A percentile compares a stretch with the other conserved stretches of the same genome.
These are phyloP conservation scores for Cyberlindnera bimundalis DNA, from an alignment of 805 yeast species.

Conservation along the genomic window DNA sequence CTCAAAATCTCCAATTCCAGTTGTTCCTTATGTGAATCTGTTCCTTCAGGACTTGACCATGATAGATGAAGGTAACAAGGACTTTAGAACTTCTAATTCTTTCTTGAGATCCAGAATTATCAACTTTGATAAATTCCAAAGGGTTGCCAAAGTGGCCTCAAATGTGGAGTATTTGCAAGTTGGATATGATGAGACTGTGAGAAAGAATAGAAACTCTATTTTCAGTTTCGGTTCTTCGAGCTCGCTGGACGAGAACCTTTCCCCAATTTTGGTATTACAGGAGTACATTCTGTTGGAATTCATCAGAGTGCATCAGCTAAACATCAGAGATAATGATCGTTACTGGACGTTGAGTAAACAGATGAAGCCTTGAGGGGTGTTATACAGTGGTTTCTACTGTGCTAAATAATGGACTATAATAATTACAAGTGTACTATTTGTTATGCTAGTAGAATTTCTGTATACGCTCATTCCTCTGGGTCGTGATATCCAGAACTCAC, in stretches of 20 bases:
- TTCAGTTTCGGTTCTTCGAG: conserved; percentile 23
- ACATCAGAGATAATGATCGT: conserved; percentile 59
- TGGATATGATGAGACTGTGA: conserved; percentile 39
- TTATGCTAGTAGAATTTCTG: neutral
- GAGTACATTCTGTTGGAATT: conserved; percentile 62
- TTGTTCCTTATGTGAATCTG: conserved; percentile 72
- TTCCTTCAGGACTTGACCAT: conserved; percentile 78
- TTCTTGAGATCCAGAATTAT: conserved; percentile 48
- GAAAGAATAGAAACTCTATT: conserved; percentile 25
- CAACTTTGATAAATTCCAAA: conserved; percentile 71
- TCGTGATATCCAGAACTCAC: conserved; percentile 31
- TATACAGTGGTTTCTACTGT: too few relatives aligned
- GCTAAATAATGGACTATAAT: neutral
- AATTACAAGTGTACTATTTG: neutral
- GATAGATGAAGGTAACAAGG: conserved; percentile 78
- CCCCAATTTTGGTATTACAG: conserved; percentile 35
- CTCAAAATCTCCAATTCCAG: conserved; percentile 44
- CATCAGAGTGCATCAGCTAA: conserved; percentile 65
- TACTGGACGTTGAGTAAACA: conserved; percentile 68
- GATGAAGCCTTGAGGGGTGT: conserved; percentile 13
- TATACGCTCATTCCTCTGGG: conserved; percentile 1
- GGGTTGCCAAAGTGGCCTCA: conserved; percentile 61
- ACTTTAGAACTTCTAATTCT: conserved; percentile 55
- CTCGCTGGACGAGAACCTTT: conserved; percentile 27
- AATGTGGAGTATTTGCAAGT: conserved; percentile 68